Conservation (phyloP, 805 yeast species). For the Lipomyces sp. region DNA sequence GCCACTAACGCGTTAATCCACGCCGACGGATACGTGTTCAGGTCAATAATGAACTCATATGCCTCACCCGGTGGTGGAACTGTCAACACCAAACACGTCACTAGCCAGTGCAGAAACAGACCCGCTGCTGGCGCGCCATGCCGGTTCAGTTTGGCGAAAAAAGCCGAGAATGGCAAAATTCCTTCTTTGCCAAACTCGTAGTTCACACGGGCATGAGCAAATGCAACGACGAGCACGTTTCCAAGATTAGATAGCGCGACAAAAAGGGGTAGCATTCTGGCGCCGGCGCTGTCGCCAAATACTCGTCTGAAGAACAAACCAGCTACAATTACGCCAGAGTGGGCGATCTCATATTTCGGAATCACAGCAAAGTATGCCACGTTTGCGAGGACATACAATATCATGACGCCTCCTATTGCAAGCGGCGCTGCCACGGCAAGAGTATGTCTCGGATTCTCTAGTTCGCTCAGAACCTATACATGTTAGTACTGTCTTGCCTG, state of each 20-base stretch:
- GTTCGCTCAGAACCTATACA: slow-evolving; percentile 51
- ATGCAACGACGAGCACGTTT: slow-evolving; percentile 66
- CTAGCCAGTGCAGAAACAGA: slow-evolving; percentile 58
- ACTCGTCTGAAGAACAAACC: slow-evolving; percentile 63
- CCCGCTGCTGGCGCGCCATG: slow-evolving; percentile 51
- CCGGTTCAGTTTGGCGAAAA: slow-evolving; percentile 52
- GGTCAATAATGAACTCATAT: slow-evolving; percentile 65
- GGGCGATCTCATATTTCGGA: slow-evolving; percentile 48
- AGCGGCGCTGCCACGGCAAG: slow-evolving; percentile 65
- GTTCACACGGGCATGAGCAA: slow-evolving; percentile 63
- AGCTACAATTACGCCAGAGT: slow-evolving; percentile 67
- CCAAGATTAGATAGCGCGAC: slow-evolving; percentile 69
- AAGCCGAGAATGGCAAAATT: slow-evolving; percentile 55
- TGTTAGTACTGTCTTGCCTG: background rate
- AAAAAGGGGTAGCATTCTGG: slow-evolving; percentile 57
- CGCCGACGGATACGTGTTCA: slow-evolving; percentile 68
- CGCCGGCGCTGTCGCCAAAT: slow-evolving; percentile 60
- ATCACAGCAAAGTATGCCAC: slow-evolving; percentile 63
- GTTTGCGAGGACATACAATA: slow-evolving; percentile 61
- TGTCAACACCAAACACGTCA: slow-evolving; percentile 58
- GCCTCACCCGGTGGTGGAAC: slow-evolving; percentile 68
- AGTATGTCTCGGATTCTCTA: slow-evolving; percentile 60
- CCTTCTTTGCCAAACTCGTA: slow-evolving; percentile 60
- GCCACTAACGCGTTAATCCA: slow-evolving; percentile 61
- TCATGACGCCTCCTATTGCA: slow-evolving; percentile 58